phyloP scores from a whole-genome alignment of 2,329 filamentous ascomycete species.

The Colletotrichum lini region DNA sequence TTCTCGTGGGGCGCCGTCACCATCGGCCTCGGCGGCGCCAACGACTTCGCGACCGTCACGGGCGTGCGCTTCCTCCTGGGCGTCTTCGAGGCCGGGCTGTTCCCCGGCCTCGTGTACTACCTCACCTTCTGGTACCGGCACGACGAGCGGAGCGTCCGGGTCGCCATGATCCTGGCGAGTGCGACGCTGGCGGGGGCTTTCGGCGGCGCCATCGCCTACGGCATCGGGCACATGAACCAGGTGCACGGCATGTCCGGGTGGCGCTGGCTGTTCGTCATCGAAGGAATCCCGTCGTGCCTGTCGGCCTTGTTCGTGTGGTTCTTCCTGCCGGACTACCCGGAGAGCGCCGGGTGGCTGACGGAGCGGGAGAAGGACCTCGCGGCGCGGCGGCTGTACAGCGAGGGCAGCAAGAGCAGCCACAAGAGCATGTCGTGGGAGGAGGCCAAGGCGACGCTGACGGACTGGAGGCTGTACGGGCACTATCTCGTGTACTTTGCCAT shows the following conservation, averaged over 20 bases:
- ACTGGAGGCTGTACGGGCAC: conserved; percentile 77
- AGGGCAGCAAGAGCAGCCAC: conserved; percentile 70
- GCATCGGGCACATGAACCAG: conserved; percentile 49
- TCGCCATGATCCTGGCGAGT: conserved; percentile 59
- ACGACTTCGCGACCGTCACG: conserved; percentile 54
- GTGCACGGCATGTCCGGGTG: conserved; percentile 47
- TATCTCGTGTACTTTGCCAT: conserved; percentile 66
- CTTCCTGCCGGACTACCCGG: conserved; percentile 61
- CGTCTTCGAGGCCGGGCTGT: conserved; percentile 58
- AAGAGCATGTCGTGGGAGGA: conserved; percentile 76
- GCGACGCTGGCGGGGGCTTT: conserved; percentile 53
- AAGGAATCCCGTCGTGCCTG: conserved; percentile 57
- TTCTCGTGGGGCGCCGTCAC: conserved; percentile 56
- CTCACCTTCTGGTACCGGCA: conserved; percentile 62
- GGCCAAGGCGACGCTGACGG: conserved; percentile 77
- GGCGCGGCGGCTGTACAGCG: conserved; percentile 57
- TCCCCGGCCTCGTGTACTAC: conserved; percentile 58
- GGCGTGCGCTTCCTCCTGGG: conserved; percentile 59
- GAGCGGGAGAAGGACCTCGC: conserved; percentile 64
- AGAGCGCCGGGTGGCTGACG: conserved; percentile 55
- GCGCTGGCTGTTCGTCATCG: conserved; percentile 59
- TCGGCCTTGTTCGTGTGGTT: conserved; percentile 43
- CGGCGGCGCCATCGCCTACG: conserved; percentile 52
- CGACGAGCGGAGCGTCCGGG: conserved; percentile 58
- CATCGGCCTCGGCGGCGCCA: conserved; percentile 56